Conservation (phyloP, 345 rosid species). For the Garcia nutans region DNA sequence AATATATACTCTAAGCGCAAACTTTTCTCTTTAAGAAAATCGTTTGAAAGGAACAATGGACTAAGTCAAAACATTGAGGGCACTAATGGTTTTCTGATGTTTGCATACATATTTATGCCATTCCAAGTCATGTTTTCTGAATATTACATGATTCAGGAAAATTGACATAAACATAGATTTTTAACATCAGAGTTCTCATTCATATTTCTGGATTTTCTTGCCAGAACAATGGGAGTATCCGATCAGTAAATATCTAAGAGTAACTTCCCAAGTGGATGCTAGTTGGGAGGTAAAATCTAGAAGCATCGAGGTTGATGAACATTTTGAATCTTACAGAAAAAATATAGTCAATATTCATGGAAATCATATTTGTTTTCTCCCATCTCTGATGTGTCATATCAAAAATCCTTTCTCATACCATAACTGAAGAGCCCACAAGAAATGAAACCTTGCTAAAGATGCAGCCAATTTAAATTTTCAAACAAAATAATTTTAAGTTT, state of each 20-base stretch:
- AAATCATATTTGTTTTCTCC: not conserved
- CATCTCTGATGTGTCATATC: not conserved
- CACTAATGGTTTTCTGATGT: too few relatives aligned
- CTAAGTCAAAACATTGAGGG: not conserved
- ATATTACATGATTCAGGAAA: not conserved
- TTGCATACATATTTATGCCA: not conserved
- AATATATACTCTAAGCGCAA: not conserved
- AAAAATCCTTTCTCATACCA: not conserved
- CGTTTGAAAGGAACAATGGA: not conserved
- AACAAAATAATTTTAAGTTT: not conserved
- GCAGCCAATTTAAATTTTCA: slow-evolving; percentile 6
- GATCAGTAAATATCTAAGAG: not conserved
- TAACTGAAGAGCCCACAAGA: not conserved
- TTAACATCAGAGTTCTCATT: not conserved
- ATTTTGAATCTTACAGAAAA: not conserved
- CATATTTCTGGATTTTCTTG: not conserved
- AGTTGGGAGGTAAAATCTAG: not conserved
- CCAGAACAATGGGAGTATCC: not conserved
- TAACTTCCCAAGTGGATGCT: not conserved
- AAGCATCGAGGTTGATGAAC: not conserved
- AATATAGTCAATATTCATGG: not conserved
- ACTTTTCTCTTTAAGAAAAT: not conserved
- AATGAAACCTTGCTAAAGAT: slow-evolving; percentile 1
- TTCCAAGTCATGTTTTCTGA: not conserved
- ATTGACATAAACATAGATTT: not conserved